Base-by-base conservation (phyloP, 164 flowering plant genomes). In the Pachysandra terminalis region DNA sequence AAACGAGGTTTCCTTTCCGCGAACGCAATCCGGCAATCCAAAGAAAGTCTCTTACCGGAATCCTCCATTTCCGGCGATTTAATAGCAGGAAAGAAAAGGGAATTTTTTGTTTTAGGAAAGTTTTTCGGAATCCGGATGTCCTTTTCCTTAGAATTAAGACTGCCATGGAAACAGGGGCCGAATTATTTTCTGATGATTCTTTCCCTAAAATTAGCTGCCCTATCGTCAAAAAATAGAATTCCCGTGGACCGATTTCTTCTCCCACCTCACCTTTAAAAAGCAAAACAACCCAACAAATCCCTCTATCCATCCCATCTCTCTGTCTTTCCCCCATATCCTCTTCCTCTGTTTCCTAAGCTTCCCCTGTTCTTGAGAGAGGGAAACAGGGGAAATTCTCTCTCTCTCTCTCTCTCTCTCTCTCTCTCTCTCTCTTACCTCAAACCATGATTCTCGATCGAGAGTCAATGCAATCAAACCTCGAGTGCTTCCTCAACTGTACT, bases 401-500 rank as follows among this genome's bases (percentile, higher is more conserved):
- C 67, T 63, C 49, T 71, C 80, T 68, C 79, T 76, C 76, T 75
- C 63, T 69, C 66, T 49, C 68, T 56, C 66, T 60, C n/a, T n/a
- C n/a, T n/a, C n/a, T n/a, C 70, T 32, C 41, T 64, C 63, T 59
- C 61, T 68, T 21, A 24, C 9, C 40, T 51, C 58, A 54, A 68
- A 74, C 23, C 66, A 85, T 85, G 89, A 66, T 71, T 48, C 26
- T 71, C 40, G 78, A 81, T 35, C 80, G 72, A 72, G 80, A 77
- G 63, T 63, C 83, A 76, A 70, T 73, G 76, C 83, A 81, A 66
- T 90, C 99, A 48, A 95, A 95, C 79, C 87, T 95, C 4, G 87
- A 82, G 21, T 74, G 89, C 71, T 89, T 95, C 79, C 85, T 95
- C 66, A 80, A 87, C 66, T 87, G 86, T 77, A 87, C 89, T 14